Conservation (phyloP, 1,284 basidiomycete genomes). For the Sanghuangporus sanghuang region DNA sequence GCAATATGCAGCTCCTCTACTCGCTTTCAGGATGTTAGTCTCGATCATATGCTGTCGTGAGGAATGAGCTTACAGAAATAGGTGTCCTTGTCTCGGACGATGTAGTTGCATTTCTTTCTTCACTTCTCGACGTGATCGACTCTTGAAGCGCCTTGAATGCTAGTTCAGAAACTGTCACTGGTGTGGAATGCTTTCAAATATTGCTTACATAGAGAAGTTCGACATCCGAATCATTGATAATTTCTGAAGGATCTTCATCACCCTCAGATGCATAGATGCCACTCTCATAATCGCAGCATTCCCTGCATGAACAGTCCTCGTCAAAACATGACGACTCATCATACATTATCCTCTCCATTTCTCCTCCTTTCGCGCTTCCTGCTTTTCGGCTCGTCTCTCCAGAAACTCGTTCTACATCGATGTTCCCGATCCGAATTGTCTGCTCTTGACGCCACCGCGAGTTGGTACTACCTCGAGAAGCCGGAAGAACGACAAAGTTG, state of each 20-base stretch:
- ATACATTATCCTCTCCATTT: neutral
- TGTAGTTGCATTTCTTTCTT: neutral
- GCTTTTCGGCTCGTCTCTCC: neutral
- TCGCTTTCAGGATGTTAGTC: neutral
- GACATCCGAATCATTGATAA: neutral
- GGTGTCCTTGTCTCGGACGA: neutral
- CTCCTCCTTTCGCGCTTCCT: neutral
- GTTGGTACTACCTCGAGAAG: neutral
- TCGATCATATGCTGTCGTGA: neutral
- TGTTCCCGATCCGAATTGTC: conserved; percentile 8
- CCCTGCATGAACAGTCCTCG: neutral
- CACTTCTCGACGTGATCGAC: neutral
- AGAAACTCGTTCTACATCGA: neutral
- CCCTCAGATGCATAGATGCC: neutral
- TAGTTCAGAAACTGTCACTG: too few species aligned
- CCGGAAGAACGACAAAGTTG: conserved; percentile 11
- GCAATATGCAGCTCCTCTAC: neutral
- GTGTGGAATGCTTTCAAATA: too few species aligned
- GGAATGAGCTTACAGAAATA: neutral
- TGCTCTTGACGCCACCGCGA: neutral
- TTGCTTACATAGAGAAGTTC: neutral
- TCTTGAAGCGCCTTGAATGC: neutral
- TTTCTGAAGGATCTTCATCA: neutral
- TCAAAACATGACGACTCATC: neutral
- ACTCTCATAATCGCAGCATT: neutral